Conservation (phyloP, 2,329 filamentous ascomycete species). For the Alternaria metachromatica region DNA sequence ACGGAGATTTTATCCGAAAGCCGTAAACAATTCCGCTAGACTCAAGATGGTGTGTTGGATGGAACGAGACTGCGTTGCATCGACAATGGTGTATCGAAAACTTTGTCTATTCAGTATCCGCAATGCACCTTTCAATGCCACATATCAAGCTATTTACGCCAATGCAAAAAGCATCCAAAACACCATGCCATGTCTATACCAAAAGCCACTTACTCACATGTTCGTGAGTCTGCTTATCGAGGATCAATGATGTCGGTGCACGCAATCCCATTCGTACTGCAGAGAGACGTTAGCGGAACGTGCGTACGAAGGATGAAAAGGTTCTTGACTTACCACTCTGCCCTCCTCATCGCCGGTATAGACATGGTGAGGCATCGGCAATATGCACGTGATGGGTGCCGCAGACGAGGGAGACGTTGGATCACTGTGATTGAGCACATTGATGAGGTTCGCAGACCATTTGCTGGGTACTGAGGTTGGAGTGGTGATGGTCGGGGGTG, state of each 20-base stretch:
- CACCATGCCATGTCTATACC: not conserved
- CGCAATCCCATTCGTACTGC: slow-evolving; percentile 65
- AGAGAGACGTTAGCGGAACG: slow-evolving; percentile 6
- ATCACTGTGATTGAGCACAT: slow-evolving; percentile 82
- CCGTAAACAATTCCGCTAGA: not conserved
- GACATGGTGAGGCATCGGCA: slow-evolving; percentile 80
- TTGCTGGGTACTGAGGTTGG: slow-evolving; percentile 32
- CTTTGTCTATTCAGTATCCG: not conserved
- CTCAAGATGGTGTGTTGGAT: not conserved
- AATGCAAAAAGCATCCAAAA: not conserved
- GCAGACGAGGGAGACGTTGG: slow-evolving; percentile 53
- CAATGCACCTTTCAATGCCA: not conserved
- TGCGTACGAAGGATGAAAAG: not conserved
- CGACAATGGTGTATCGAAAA: not conserved
- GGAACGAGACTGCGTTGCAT: not conserved
- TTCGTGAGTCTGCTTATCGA: not conserved
- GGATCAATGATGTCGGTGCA: slow-evolving; percentile 52
- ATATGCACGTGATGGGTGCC: slow-evolving; percentile 83
- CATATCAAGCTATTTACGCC: not conserved
- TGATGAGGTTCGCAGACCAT: slow-evolving; percentile 80
- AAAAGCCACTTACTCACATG: not conserved
- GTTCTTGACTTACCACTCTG: slow-evolving; percentile 62
- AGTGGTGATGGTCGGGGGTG: slow-evolving; percentile 57
- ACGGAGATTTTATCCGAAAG: not conserved
- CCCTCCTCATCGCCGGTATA: slow-evolving; percentile 96